Conservation (phyloP, 257 asterid genomes). For the Eustoma russellianum region DNA sequence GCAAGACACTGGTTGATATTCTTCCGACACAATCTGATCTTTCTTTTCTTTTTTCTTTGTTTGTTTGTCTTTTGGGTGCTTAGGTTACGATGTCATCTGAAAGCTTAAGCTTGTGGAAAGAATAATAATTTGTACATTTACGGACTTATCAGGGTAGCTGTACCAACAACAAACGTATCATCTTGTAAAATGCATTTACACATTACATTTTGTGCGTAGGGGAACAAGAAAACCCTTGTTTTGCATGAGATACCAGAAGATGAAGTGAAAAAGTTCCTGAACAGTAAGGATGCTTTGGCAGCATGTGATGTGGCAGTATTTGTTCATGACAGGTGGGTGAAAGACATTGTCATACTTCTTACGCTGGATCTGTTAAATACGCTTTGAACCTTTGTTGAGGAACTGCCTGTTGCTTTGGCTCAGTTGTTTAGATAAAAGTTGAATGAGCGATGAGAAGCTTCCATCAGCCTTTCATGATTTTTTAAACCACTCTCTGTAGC, state of each 20-base stretch:
- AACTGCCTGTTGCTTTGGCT: background rate
- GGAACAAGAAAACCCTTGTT: conserved; percentile 64
- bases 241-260: conserved; percentile 83
- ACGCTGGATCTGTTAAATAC: background rate
- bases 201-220: conserved; percentile 33
- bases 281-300: conserved; percentile 73
- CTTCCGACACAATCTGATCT: too few relatives aligned
- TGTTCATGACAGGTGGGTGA: conserved; percentile 84
- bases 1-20: too few relatives aligned
- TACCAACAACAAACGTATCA: background rate
- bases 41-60: too few relatives aligned
- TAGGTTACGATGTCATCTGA: too few relatives aligned
- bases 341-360: background rate
- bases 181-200: too few relatives aligned
- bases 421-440: background rate
- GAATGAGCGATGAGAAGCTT: background rate
- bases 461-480: too few relatives aligned
- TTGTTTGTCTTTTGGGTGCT: too few relatives aligned
- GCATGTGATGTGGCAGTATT: conserved; percentile 84
- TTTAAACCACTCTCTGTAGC: too few relatives aligned
- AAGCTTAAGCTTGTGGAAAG: too few relatives aligned
- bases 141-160: background rate
- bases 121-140: too few relatives aligned
- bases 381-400: background rate
- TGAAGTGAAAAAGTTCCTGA: conserved; percentile 54